phyloP scores from a whole-genome alignment of 2,329 filamentous ascomycete genomes.

The Falciphora oryzae region DNA sequence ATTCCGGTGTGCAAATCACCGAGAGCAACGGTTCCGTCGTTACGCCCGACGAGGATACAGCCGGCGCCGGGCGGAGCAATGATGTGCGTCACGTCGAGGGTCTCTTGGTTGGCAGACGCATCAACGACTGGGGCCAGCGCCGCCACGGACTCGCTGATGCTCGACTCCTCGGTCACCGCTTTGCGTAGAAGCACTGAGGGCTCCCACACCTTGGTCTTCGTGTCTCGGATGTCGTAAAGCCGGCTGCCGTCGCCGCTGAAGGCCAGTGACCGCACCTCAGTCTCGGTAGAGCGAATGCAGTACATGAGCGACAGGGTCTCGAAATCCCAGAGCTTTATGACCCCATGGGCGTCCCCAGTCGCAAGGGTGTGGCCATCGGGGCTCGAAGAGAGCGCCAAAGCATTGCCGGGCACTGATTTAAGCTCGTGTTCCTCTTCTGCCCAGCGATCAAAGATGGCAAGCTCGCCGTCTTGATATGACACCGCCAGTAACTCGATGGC shows the following conservation, averaged over 20 bases:
- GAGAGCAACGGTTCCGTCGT: not conserved
- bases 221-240: conserved; percentile 3
- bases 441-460: conserved; percentile 5
- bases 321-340: conserved; percentile 10
- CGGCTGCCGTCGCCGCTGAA: conserved; percentile 7
- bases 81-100: not conserved
- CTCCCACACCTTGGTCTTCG: conserved; percentile 10
- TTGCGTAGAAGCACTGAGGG: conserved; percentile 8
- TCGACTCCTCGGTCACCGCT: conserved; percentile 12
- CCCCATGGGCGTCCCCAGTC: conserved; percentile 7
- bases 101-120: not conserved
- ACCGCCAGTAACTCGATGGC: conserved; percentile 4
- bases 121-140: not conserved
- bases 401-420: not conserved
- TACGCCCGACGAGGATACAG: not conserved
- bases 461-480: conserved; percentile 2
- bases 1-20: no score
- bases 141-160: not conserved
- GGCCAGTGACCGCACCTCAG: not conserved
- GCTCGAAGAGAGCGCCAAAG: conserved; percentile 4
- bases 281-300: conserved; percentile 7
- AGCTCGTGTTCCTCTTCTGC: not conserved
- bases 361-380: conserved; percentile 8
- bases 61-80: not conserved
- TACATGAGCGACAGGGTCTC: conserved; percentile 9